These are phyloP conservation scores for Cardiospermum halicacabum DNA, from an alignment of 345 rosid species.

Conservation along the genomic window DNA sequence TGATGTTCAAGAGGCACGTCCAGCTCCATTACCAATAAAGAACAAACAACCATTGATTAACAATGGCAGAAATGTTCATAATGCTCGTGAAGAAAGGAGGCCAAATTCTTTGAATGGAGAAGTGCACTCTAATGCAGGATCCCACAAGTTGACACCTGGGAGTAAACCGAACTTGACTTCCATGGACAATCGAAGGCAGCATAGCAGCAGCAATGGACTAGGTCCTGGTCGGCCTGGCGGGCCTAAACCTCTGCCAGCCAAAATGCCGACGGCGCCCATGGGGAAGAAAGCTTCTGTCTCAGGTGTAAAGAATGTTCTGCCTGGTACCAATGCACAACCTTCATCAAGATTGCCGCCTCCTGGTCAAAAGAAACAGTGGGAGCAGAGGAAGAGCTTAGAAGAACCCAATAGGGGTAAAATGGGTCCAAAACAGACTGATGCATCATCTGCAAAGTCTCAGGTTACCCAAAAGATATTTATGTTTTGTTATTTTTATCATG, in stretches of 20 bases:
- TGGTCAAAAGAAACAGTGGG: constrained; percentile 41
- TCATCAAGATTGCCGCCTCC: constrained; percentile 43
- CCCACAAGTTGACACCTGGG: constrained; percentile 36
- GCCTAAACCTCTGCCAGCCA: constrained; percentile 39
- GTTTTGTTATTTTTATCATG: not conserved
- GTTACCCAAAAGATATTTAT: constrained; percentile 18
- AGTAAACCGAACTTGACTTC: constrained; percentile 23
- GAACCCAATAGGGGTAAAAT: constrained; percentile 35
- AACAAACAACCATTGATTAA: constrained; percentile 41
- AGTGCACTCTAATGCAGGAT: constrained; percentile 30
- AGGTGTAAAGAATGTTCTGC: constrained; percentile 28
- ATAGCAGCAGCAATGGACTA: constrained; percentile 34
- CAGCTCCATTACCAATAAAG: constrained; percentile 46
- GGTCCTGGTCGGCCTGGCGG: constrained; percentile 56
- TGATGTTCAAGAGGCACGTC: constrained; percentile 73
- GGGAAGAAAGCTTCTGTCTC: constrained; percentile 41
- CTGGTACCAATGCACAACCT: constrained; percentile 34
- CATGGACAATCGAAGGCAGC: constrained; percentile 47
- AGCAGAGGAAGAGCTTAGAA: constrained; percentile 41
- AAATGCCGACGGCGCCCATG: constrained; percentile 22
- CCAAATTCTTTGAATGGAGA: constrained; percentile 33
- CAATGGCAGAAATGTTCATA: constrained; percentile 40
- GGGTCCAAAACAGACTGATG: constrained; percentile 35
- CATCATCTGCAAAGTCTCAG: constrained; percentile 48
- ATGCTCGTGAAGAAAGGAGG: constrained; percentile 46